Percentiles rank a stretch among this genome's conserved stretches.
phyloP scores from a whole-genome alignment of 164 flowering plant genomes.

The Magnolia kwangsiensis region DNA sequence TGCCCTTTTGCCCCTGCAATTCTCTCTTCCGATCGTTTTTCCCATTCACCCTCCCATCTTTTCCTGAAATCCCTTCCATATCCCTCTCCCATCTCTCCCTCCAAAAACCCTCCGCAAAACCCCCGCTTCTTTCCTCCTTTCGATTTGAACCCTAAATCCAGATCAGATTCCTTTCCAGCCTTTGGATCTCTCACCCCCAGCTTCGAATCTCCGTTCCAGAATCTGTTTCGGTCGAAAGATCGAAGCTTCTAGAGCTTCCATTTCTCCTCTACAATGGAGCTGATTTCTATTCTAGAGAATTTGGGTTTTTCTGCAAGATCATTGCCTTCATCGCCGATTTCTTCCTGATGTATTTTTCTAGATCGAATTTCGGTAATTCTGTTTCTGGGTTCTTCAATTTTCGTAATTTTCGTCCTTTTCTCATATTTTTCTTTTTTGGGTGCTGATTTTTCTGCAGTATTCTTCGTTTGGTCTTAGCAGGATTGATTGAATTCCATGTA shows the following conservation, averaged over 20 bases:
- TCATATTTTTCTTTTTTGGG: not conserved
- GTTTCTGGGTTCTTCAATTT: not conserved
- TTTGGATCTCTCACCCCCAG: not conserved
- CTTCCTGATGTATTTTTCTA: not conserved
- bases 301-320: not conserved
- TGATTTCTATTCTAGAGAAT: not conserved
- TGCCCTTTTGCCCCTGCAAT: conserved; percentile 6
- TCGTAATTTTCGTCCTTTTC: not conserved
- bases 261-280: too few relatives aligned
- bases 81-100: not conserved
- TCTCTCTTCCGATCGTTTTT: not conserved
- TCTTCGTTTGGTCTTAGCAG: not conserved
- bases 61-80: not conserved
- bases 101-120: not conserved
- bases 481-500: conserved; percentile 6
- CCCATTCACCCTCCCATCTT: not conserved
- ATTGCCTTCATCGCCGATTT: too few relatives aligned
- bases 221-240: not conserved
- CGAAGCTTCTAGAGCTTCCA: too few relatives aligned
- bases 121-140: not conserved
- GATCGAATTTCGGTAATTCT: not conserved
- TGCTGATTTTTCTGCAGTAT: not conserved
- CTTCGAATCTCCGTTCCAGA: not conserved
- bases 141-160: conserved; percentile 1
- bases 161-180: not conserved